Conservation (phyloP, 305 asterid genomes). For the Fraxinus nigra region DNA sequence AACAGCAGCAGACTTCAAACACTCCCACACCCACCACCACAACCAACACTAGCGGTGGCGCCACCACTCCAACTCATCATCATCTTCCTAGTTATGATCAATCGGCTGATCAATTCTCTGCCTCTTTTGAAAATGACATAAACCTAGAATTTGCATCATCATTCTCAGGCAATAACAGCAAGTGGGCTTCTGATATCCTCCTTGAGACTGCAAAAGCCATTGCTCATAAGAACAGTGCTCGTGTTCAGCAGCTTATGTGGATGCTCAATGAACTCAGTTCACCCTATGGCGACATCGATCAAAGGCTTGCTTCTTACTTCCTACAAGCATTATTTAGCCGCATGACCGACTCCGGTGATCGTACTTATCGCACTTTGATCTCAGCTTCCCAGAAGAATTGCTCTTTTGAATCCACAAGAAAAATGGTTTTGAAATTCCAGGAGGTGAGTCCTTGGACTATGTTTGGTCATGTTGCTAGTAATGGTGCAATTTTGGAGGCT, state of each 20-base stretch:
- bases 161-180: constrained; percentile 37
- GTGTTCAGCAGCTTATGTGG: constrained; percentile 90
- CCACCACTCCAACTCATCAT: constrained; percentile 35
- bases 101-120: constrained; percentile 36
- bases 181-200: constrained; percentile 77
- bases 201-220: constrained; percentile 66
- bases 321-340: constrained; percentile 77
- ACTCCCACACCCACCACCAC: constrained; percentile 31
- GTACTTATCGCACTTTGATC: constrained; percentile 40
- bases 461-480: constrained; percentile 90
- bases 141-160: constrained; percentile 54
- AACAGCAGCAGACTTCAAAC: constrained; percentile 19
- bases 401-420: constrained; percentile 78
- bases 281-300: constrained; percentile 81
- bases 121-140: constrained; percentile 47
- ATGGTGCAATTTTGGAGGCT: constrained; percentile 94
- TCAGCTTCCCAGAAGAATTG: constrained; percentile 61
- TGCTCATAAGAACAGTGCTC: constrained; percentile 49
- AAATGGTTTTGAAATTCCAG: constrained; percentile 69
- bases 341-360: constrained; percentile 79
- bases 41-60: constrained; percentile 15
- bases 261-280: constrained; percentile 90
- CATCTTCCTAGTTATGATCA: constrained; percentile 29
- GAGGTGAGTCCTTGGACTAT: constrained; percentile 95
- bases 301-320: constrained; percentile 77